phyloP scores from a whole-genome alignment of 345 rosid genomes.

The Populus euphratica region DNA sequence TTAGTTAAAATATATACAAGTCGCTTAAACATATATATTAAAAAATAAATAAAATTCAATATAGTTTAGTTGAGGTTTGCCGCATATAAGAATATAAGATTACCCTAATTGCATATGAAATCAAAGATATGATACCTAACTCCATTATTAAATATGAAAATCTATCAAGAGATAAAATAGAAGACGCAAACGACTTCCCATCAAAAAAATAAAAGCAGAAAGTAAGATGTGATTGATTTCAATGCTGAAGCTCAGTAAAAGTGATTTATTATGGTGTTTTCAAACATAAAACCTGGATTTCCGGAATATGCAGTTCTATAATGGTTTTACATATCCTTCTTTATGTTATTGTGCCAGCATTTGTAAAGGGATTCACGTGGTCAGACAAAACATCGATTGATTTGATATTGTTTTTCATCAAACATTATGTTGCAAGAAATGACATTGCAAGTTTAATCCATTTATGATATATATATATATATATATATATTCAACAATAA shows the following conservation, averaged over 20 bases:
- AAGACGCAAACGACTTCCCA: neutral
- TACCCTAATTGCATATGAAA: neutral
- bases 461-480: too few species aligned
- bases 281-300: neutral
- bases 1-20: too few species aligned
- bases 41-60: too few species aligned
- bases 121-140: neutral
- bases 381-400: too few species aligned
- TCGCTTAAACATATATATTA: too few species aligned
- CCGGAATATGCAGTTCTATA: neutral
- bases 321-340: neutral
- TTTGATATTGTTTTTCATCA: too few species aligned
- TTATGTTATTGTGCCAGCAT: neutral
- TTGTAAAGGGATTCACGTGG: neutral
- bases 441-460: too few species aligned
- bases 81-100: too few species aligned
- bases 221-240: neutral
- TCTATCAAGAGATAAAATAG: neutral
- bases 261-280: neutral
- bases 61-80: too few species aligned
- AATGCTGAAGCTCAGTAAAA: neutral
- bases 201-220: neutral
- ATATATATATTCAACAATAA: neutral
- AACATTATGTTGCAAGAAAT: too few species aligned
- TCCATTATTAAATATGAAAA: neutral